A percentile compares a stretch with the other conserved stretches of the same genome.
These are phyloP conservation scores for Pyracantha coccinea DNA, from an alignment of 331 rosid genomes.

Conservation along the genomic window DNA sequence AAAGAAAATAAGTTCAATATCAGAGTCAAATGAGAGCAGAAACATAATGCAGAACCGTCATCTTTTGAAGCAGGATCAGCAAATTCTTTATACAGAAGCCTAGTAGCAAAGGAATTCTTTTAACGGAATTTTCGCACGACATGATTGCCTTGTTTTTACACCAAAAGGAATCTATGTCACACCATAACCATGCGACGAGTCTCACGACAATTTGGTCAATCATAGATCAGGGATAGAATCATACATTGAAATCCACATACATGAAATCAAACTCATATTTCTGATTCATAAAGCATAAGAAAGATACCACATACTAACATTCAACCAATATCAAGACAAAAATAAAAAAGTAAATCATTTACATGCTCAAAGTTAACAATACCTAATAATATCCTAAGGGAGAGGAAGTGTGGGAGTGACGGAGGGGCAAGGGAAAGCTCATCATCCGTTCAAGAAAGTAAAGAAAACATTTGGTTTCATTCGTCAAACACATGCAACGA, in stretches of 20 bases:
- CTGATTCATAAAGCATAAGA: background rate
- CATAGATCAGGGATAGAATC: background rate
- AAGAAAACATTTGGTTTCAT: background rate
- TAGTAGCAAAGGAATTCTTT: background rate
- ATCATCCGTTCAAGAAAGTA: background rate
- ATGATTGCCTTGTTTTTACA: too few relatives aligned
- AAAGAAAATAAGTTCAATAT: constrained; percentile 16
- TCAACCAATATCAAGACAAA: background rate
- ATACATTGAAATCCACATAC: background rate
- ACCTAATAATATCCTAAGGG: background rate
- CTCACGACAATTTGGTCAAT: background rate
- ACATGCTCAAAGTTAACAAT: background rate
- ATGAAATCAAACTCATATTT: background rate
- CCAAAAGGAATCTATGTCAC: background rate
- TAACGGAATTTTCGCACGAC: background rate
- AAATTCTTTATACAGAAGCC: background rate
- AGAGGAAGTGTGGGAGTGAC: background rate
- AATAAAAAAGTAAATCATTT: background rate
- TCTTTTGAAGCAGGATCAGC: background rate
- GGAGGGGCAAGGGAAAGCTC: background rate
- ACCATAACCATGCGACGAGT: background rate
- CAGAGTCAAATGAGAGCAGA: constrained; percentile 11
- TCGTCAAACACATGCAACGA: background rate
- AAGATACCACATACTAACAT: background rate
- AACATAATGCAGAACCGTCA: constrained; percentile 1